Conservation (phyloP, 2,329 filamentous ascomycete species). For the Aureobasidium pullulans region DNA sequence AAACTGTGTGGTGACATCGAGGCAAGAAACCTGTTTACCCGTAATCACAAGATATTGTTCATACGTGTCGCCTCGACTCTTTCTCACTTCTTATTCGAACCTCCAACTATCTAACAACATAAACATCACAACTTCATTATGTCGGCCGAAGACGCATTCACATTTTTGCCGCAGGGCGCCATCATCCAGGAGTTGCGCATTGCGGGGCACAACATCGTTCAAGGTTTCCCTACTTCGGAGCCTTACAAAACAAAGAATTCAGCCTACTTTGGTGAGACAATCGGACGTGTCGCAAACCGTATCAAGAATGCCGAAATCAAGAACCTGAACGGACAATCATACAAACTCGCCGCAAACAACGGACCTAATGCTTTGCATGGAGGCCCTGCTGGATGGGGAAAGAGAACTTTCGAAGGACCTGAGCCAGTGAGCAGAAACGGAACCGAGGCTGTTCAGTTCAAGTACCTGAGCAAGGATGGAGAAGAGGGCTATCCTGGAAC, state of each 20-base stretch:
- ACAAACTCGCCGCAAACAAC: conserved; percentile 68
- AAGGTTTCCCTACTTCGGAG: conserved; percentile 69
- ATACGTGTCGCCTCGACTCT: background rate
- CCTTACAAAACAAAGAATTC: conserved; percentile 69
- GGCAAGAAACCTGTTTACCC: conserved; percentile 3
- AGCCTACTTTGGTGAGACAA: conserved; percentile 86
- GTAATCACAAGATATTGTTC: conserved; percentile 3
- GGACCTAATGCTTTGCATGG: conserved; percentile 59
- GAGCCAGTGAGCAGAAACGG: conserved; percentile 46
- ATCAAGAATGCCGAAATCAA: conserved; percentile 65
- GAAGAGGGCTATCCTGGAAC: conserved; percentile 89
- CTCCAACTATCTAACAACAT: background rate
- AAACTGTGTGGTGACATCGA: background rate
- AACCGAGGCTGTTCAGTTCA: conserved; percentile 39
- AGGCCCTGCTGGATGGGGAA: conserved; percentile 66
- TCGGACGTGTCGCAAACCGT: conserved; percentile 77
- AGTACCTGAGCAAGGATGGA: conserved; percentile 62
- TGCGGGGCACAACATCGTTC: conserved; percentile 76
- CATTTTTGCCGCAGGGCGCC: conserved; percentile 67
- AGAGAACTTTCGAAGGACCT: conserved; percentile 69
- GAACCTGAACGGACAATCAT: conserved; percentile 63
- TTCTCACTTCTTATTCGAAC: background rate
- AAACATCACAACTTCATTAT: background rate
- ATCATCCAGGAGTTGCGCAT: conserved; percentile 77
- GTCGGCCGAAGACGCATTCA: conserved; percentile 35